Conservation (phyloP, 305 asterid species). For the Fraxinus baroniana region DNA sequence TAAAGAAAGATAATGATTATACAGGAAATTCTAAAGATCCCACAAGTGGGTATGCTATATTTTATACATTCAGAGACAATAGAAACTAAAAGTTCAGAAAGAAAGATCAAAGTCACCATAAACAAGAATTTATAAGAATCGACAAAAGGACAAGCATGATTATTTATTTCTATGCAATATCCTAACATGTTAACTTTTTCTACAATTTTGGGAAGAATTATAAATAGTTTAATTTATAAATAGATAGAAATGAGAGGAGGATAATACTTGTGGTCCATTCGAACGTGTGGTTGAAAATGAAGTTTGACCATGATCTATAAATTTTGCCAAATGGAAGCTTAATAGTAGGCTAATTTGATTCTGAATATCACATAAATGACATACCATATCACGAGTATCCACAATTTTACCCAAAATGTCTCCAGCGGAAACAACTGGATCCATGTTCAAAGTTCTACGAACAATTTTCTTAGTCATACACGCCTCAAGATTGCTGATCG, state of each 20-base stretch:
- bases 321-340: not conserved
- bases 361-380: slow-evolving; percentile 19
- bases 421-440: slow-evolving; percentile 27
- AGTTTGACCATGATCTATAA: no score
- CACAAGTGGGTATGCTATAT: not conserved
- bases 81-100: slow-evolving; percentile 3
- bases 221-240: not conserved
- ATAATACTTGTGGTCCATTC: not conserved
- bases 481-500: slow-evolving; percentile 47
- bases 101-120: not conserved
- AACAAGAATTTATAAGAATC: not conserved
- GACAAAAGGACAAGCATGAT: slow-evolving; percentile 9
- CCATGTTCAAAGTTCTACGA: slow-evolving; percentile 28
- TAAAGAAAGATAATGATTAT: slow-evolving; percentile 5
- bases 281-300: not conserved
- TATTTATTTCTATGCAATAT: not conserved
- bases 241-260: not conserved
- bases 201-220: not conserved
- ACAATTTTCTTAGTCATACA: slow-evolving; percentile 46
- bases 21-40: slow-evolving; percentile 1
- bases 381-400: slow-evolving; percentile 48
- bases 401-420: slow-evolving; percentile 34
- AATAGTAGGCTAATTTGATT: not conserved
- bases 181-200: not conserved
- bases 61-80: not conserved